Base-by-base conservation (phyloP, 1,284 basidiomycete species). In the Leccinum brunneo-olivaceum region DNA sequence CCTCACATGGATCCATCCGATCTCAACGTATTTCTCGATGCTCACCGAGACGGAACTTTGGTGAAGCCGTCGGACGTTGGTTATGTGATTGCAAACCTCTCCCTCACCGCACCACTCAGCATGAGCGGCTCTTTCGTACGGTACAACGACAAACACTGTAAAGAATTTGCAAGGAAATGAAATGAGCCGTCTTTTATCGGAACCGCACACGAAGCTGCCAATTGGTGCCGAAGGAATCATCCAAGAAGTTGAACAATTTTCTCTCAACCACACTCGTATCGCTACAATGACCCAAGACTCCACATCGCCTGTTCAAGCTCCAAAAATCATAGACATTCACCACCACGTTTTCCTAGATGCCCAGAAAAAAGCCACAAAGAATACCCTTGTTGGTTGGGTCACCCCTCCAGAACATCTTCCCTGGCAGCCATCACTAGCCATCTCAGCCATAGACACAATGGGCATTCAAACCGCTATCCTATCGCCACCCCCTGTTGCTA, bases 51-150 rank as follows among this genome's bases (percentile, higher is more conserved):
- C 28, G 83, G 83, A 9, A 74, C 75, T 46, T 73, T 94, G 24
- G 73, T 86, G 32, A 79, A 75, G 38, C 80, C 87, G 4, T 76
- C 82, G 48, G 78, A 81, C 38, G 72, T 79, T 35, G 90, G 83
- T 0, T 75, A 84, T 59, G 86, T 90, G 32, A 79, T 91, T 48
- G 86, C 85, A 8, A 70, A 75, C 15, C 66, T 90, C 24, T 70
- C 81, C 3, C 53, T 89, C 25, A 60, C 61, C 21, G 84, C 82
- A 4, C 68, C 77, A 6, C 69, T 72, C 50, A 57, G 64, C 4
- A 57, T 88, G 40, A 85, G 76, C 39, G 91, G 91, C 14, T 67
- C 77, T 50, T 94, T 90, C 59, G 67, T 92, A 37, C 79, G 69
- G 53, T 87, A 84, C 81, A 72, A 85, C 53, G 70, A 72, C 10